Evolutionary conservation across 2,329 filamentous ascomycete species (phyloP).

Genomic region (Pyrenochaeta sp.): DNA sequence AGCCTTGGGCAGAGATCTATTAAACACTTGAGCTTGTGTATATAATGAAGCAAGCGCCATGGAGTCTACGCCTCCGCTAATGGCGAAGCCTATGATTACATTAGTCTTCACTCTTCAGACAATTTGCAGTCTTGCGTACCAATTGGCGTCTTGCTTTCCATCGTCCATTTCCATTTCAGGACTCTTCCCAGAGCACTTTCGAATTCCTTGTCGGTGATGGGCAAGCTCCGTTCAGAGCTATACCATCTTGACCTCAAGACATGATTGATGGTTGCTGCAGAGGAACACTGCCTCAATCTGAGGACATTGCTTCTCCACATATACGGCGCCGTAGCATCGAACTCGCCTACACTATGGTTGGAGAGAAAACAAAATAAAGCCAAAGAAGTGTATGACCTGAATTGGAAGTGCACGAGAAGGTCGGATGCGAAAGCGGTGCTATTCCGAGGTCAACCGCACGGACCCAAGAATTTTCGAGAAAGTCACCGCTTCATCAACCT

Average conservation of each 20-base stretch:
- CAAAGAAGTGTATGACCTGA: background rate
- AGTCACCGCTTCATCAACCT: slow-evolving; percentile 2
- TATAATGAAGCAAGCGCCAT: slow-evolving; percentile 90
- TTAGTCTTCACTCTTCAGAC: background rate
- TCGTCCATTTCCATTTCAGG: slow-evolving; percentile 4
- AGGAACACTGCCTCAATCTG: slow-evolving; percentile 41
- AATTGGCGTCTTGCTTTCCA: slow-evolving; percentile 5
- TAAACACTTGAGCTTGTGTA: slow-evolving; percentile 35
- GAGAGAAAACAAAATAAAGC: background rate
- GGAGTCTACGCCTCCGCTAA: slow-evolving; percentile 96
- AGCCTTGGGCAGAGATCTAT: slow-evolving; percentile 39
- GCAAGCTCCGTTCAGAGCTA: slow-evolving; percentile 28
- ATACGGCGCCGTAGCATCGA: slow-evolving; percentile 32
- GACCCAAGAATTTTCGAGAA: slow-evolving; percentile 26
- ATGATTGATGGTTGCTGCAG: slow-evolving; percentile 17
- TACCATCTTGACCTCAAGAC: slow-evolving; percentile 26
- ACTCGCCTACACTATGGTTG: background rate
- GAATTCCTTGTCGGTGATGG: slow-evolving; percentile 40
- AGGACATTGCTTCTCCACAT: slow-evolving; percentile 49
- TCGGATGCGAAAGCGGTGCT: slow-evolving; percentile 5
- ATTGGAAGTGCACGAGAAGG: slow-evolving; percentile 13
- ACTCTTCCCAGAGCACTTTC: slow-evolving; percentile 18
- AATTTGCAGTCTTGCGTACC: slow-evolving; percentile 20
- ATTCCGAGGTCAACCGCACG: slow-evolving; percentile 25
- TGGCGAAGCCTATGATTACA: slow-evolving; percentile 65